phyloP scores from a whole-genome alignment of 2,329 filamentous ascomycete genomes.

The Saccharata proteae region DNA sequence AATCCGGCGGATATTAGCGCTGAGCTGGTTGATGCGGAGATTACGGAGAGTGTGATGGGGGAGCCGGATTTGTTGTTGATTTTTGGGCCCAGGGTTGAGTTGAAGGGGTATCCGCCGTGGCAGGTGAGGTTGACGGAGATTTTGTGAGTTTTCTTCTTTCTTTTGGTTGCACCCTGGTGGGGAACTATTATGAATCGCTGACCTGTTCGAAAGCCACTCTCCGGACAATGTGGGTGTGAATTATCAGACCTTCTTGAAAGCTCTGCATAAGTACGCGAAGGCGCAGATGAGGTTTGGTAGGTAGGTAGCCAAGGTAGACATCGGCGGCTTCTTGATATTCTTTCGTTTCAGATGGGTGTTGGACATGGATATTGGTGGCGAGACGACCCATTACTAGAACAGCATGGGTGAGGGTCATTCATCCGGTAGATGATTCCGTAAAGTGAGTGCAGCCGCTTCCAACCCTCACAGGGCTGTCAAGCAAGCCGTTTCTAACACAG shows the following conservation, averaged over 20 bases:
- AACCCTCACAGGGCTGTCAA: too few species aligned
- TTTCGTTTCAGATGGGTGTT: too few species aligned
- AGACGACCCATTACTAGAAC: too few species aligned
- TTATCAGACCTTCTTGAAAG: slow-evolving; percentile 86
- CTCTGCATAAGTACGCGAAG: slow-evolving; percentile 69
- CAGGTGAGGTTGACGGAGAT: slow-evolving; percentile 92
- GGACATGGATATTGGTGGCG: too few species aligned
- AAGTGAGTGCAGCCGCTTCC: too few species aligned
- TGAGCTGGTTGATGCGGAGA: slow-evolving; percentile 80
- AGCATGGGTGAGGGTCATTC: too few species aligned
- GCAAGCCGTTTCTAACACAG: too few species aligned
- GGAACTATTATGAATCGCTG: slow-evolving; percentile 12
- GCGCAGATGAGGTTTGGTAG: slow-evolving; percentile 79
- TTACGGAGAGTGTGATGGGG: slow-evolving; percentile 63
- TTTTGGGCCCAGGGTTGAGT: slow-evolving; percentile 70
- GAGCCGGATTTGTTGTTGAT: slow-evolving; percentile 85
- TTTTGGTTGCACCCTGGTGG: too few species aligned
- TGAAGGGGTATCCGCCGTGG: slow-evolving; percentile 94
- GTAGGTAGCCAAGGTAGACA: too few species aligned
- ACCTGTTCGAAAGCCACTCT: slow-evolving; percentile 27
- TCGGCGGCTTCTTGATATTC: too few species aligned
- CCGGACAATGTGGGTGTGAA: slow-evolving; percentile 72
- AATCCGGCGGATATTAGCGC: slow-evolving; percentile 67
- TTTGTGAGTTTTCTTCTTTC: slow-evolving; percentile 42
- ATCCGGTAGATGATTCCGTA: too few species aligned